Conservation (phyloP, 139 green algal genomes). For the Zygnema circumcarinatum region DNA sequence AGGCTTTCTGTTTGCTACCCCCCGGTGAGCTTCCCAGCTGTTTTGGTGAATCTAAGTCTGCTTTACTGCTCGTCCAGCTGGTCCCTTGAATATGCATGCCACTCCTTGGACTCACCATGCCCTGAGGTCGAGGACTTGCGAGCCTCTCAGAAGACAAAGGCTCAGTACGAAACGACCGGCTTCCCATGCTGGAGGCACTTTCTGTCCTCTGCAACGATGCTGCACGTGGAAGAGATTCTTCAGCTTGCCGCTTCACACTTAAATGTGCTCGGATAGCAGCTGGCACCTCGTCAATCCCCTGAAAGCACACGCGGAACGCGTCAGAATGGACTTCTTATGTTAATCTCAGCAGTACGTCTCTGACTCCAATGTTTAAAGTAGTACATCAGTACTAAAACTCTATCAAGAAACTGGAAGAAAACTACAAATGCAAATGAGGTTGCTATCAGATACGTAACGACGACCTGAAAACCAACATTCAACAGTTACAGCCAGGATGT, state of each 20-base stretch:
- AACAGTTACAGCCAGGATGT: too few relatives aligned
- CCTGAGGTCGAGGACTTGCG: background rate
- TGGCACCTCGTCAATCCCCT: background rate
- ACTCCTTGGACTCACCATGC: background rate
- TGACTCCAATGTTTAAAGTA: too few relatives aligned
- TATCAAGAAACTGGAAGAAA: too few relatives aligned
- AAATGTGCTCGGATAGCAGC: background rate
- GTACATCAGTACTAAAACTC: too few relatives aligned
- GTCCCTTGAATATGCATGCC: background rate
- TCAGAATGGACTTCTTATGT: too few relatives aligned
- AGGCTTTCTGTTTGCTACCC: background rate
- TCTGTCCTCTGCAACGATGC: background rate
- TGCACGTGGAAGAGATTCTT: background rate
- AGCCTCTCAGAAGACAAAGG: background rate
- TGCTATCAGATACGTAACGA: too few relatives aligned
- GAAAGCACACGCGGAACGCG: too few relatives aligned
- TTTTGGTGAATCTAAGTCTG: background rate
- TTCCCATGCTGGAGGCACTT: background rate
- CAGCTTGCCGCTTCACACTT: background rate
- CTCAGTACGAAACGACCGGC: too few relatives aligned
- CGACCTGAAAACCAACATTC: too few relatives aligned
- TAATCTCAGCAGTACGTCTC: too few relatives aligned
- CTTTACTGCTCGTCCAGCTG: background rate
- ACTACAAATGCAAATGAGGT: too few relatives aligned
- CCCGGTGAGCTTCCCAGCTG: background rate